Evolutionary conservation across 345 rosid genomes (phyloP).

Genomic region (Barbarea vulgaris): DNA sequence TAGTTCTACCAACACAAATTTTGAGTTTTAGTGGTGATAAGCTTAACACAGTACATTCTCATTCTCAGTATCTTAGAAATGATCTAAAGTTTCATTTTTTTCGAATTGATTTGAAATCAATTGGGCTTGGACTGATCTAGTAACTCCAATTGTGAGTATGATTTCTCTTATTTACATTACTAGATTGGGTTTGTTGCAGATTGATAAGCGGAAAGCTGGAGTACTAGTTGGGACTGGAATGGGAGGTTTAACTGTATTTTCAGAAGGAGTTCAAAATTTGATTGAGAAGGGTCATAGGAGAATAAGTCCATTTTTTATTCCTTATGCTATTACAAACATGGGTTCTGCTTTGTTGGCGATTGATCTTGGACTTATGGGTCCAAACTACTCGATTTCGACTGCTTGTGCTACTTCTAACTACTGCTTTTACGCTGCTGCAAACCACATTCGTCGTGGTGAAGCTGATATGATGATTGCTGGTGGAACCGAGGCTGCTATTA

Average conservation of each 20-base stretch:
- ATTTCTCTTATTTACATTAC: too few species aligned
- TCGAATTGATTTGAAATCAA: neutral
- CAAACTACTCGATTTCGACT: conserved; percentile 96
- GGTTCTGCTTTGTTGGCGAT: conserved; percentile 91
- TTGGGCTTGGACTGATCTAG: neutral
- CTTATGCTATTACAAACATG: conserved; percentile 95
- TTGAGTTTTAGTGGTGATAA: neutral
- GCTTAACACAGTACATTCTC: conserved; percentile 45
- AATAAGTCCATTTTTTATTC: conserved; percentile 89
- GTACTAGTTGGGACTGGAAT: conserved; percentile 98
- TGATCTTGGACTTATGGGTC: conserved; percentile 98
- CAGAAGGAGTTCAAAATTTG: conserved; percentile 81
- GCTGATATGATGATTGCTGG: conserved; percentile 99
- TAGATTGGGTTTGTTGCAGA: conserved; percentile 51
- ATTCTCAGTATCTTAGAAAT: too few species aligned
- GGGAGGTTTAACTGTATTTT: conserved; percentile 92
- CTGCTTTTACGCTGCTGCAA: conserved; percentile 98
- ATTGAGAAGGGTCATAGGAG: conserved; percentile 89
- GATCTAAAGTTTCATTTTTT: neutral
- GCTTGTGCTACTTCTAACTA: conserved; percentile 98
- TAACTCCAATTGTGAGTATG: neutral
- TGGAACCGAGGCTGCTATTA: conserved; percentile 97
- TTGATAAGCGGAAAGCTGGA: conserved; percentile 79
- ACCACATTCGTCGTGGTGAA: conserved; percentile 98
- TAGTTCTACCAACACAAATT: too few species aligned